Evolutionary conservation across 2,329 filamentous ascomycete genomes (phyloP), one percentile per base, ranked within the genome.

Genomic region (Golovinomyces cichoracearum): DNA sequence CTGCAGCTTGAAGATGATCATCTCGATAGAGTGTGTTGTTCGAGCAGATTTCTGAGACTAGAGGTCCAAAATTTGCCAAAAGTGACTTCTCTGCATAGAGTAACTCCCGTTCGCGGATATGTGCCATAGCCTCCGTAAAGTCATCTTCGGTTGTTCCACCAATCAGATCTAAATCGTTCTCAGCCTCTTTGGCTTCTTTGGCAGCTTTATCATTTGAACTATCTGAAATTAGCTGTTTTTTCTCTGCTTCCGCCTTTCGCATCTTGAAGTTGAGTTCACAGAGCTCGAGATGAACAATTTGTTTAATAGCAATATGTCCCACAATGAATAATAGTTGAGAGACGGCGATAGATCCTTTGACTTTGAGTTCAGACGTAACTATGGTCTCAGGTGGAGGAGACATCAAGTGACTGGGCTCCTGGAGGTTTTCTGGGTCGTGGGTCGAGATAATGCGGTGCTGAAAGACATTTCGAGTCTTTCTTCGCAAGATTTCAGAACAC

Each of bases 251-350:
- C 37, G 83, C 80, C 68, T 98, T 98, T 55, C 88, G 75, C 48
- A 88, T 81, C 68, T 98, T 98, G 64, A 98, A 98, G 63, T 98
- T 90, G 46, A 90, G 76, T 61, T 98, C 90, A 61, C 86, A 93
- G n/a, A 95, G 71, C 58, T 98, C 90, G 10, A 98, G 73, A 61
- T 98, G 90, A 0, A 98, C 92, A 56, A 98, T 98, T 61, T 98
- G 92, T 66, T 98, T 98, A 61, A 98, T 90, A 13, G 90, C 90
- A 45, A 95, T 82, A 59, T 98, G 90, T 0, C 90, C 90, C 26
- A 95, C 88, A 31, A 93, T 80, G 61, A 95, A 95, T 0, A 98
- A 70, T 1, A 98, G 71, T 58, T 95, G 90, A 0, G 90, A 93
- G 1, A 98, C 69, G 0, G 75, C 78, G 44, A 85, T 71, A 1